phyloP scores from a whole-genome alignment of 441 rosid species.

The Croton setiger region DNA sequence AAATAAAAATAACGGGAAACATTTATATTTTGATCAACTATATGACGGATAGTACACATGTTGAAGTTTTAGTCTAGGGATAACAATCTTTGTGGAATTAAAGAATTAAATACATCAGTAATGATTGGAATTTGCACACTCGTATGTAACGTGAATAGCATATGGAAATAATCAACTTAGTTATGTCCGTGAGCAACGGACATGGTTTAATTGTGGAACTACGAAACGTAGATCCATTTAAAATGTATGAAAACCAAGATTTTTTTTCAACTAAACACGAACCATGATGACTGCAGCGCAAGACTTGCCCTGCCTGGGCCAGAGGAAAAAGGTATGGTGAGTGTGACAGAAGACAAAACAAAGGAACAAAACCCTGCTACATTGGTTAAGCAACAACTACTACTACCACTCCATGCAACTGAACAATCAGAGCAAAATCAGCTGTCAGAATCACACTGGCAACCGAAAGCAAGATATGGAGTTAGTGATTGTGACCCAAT shows the following conservation, averaged over 20 bases:
- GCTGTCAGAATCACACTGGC: conserved; percentile 27
- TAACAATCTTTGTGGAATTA: background rate
- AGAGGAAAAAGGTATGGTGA: conserved; percentile 62
- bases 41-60: background rate
- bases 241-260: conserved; percentile 12
- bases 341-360: conserved; percentile 34
- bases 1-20: background rate
- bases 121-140: no score
- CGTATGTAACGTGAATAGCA: background rate
- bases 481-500: conserved; percentile 49
- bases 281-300: conserved; percentile 54
- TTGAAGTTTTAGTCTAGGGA: background rate
- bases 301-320: conserved; percentile 93
- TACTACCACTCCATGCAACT: conserved; percentile 38
- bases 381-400: conserved; percentile 31
- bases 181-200: conserved; percentile 12
- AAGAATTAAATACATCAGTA: background rate
- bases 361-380: conserved; percentile 28
- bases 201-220: background rate
- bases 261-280: conserved; percentile 11
- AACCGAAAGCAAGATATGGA: conserved; percentile 20
- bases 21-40: background rate
- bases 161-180: background rate
- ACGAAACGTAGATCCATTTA: conserved; percentile 6
- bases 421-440: conserved; percentile 34